These are phyloP conservation scores for Suillus paluster DNA, from an alignment of 768 basidiomycete species.

Conservation along the genomic window DNA sequence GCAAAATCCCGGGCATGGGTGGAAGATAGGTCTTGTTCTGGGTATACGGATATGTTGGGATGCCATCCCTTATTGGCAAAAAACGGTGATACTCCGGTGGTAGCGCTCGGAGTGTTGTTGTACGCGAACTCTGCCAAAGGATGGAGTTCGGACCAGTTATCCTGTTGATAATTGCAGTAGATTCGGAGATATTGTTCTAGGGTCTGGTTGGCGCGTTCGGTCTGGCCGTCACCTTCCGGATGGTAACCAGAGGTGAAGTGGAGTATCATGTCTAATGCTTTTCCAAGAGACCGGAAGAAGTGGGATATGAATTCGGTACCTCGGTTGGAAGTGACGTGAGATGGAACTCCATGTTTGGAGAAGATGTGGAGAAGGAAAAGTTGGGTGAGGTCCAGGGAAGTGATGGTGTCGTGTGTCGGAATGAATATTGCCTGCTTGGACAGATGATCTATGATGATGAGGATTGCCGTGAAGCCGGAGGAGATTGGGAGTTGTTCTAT, in stretches of 20 bases:
- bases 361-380: constrained; percentile 20
- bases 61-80: constrained; percentile 35
- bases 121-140: constrained; percentile 37
- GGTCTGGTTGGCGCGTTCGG: constrained; percentile 17
- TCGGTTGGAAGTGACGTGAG: too few species aligned
- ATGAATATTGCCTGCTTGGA: constrained; percentile 20
- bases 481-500: too few species aligned
- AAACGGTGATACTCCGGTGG: constrained; percentile 38
- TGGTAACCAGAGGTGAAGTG: constrained; percentile 31
- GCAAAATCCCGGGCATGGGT: too few species aligned
- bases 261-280: constrained; percentile 27
- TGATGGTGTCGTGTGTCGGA: constrained; percentile 15
- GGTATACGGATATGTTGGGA: too few species aligned
- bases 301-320: constrained; percentile 43
- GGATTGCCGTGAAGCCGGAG: too few species aligned
- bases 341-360: constrained; percentile 26
- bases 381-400: constrained; percentile 14
- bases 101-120: constrained; percentile 31
- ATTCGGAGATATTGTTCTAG: too few species aligned
- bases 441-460: too few species aligned
- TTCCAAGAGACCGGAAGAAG: constrained; percentile 34
- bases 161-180: too few species aligned
- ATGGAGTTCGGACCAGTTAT: constrained; percentile 39
- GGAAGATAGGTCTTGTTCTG: too few species aligned
- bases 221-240: constrained; percentile 27